Evolutionary conservation across 257 asterid genomes (phyloP).

Genomic region (Asclepias syriaca): DNA sequence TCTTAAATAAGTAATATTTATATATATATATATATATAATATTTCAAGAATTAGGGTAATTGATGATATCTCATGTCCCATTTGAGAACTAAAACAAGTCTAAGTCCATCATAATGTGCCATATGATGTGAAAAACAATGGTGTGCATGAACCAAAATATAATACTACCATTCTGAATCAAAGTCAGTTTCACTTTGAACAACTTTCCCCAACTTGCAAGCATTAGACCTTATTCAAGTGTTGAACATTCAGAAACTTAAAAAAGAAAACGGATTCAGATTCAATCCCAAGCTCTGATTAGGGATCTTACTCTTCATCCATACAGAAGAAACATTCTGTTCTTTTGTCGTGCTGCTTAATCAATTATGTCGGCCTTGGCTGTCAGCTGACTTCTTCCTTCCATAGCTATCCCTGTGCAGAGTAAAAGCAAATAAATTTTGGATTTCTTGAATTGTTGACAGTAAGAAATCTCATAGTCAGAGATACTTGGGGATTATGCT

Average conservation of each 20-base stretch:
- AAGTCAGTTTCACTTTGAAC: neutral
- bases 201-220: neutral
- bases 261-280: neutral
- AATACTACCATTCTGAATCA: neutral
- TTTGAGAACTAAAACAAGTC: no score
- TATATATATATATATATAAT: no score
- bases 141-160: neutral
- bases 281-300: neutral
- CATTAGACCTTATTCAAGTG: neutral
- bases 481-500: neutral
- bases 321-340: neutral
- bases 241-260: neutral
- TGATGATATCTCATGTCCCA: no score
- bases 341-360: neutral
- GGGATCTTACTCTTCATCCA: neutral
- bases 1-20: no score
- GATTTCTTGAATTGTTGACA: neutral
- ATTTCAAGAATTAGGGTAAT: no score
- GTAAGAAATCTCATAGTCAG: constrained; percentile 1
- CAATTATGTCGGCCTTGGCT: neutral
- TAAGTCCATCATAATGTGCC: no score
- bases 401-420: neutral
- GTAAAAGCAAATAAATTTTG: neutral
- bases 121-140: neutral
- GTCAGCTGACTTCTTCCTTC: neutral